Evolutionary conservation across 371 early-diverging fungal species (phyloP).

Genomic region (Entomophthora muscae): DNA sequence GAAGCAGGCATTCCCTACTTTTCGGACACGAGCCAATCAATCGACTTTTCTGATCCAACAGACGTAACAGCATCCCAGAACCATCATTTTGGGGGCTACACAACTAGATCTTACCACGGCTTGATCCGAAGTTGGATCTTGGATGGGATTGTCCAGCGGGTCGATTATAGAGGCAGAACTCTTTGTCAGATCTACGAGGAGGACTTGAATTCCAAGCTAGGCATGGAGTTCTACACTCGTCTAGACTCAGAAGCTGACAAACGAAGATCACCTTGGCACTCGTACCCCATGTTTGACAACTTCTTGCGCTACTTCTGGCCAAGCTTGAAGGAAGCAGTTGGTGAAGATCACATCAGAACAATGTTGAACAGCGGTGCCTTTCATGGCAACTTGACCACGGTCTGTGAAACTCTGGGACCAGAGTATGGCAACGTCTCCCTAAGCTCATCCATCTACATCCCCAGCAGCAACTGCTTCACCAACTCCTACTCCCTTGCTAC

Average conservation of each 20-base stretch:
- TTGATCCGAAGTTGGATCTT: constrained; percentile 45
- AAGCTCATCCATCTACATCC: not conserved
- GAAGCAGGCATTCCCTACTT: constrained; percentile 38
- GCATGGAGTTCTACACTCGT: constrained; percentile 30
- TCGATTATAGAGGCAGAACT: constrained; percentile 28
- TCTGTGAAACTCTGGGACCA: too few species aligned
- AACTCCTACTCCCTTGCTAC: constrained; percentile 1
- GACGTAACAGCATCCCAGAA: constrained; percentile 41
- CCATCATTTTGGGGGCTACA: constrained; percentile 36
- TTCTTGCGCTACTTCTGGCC: not conserved
- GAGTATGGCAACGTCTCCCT: not conserved
- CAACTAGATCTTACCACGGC: constrained; percentile 38
- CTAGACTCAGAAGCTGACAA: not conserved
- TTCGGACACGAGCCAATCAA: constrained; percentile 17
- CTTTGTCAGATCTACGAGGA: constrained; percentile 33
- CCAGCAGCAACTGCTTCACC: not conserved
- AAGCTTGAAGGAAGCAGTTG: not conserved
- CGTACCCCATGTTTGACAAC: not conserved
- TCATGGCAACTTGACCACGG: too few species aligned
- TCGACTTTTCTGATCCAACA: too few species aligned
- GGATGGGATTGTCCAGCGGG: constrained; percentile 45
- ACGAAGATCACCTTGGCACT: not conserved
- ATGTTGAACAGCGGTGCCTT: too few species aligned
- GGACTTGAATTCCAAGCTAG: constrained; percentile 22
- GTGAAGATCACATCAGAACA: not conserved